Conservation (phyloP, 352 stramenopile genomes). For the Globisporangium canariense region DNA sequence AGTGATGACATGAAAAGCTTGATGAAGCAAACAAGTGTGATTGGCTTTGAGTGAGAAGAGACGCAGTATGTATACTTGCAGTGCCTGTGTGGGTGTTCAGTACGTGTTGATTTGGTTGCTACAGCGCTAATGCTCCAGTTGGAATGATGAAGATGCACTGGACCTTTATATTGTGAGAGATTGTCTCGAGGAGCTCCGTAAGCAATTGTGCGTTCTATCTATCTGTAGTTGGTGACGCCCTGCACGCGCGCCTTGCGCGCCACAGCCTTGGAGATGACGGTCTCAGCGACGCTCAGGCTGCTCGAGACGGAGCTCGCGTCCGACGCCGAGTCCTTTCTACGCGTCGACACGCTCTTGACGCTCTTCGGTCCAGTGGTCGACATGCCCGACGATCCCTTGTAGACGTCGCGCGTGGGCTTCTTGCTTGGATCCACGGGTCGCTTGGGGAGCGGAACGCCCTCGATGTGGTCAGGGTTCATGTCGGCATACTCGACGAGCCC, state of each 20-base stretch:
- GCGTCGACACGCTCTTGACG: slow-evolving; percentile 47
- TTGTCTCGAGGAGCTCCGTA: neutral
- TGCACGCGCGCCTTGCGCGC: slow-evolving; percentile 53
- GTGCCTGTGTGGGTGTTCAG: neutral
- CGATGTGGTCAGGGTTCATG: slow-evolving; percentile 58
- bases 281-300: slow-evolving; percentile 59
- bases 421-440: slow-evolving; percentile 50
- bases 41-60: neutral
- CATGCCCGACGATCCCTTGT: slow-evolving; percentile 46
- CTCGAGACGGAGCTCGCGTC: slow-evolving; percentile 65
- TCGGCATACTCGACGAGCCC: slow-evolving; percentile 65
- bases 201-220: slow-evolving; percentile 2
- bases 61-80: neutral
- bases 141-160: neutral
- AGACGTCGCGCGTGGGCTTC: slow-evolving; percentile 51
- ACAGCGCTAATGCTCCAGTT: neutral
- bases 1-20: neutral
- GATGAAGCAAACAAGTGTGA: neutral
- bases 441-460: slow-evolving; percentile 54
- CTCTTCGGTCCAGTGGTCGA: slow-evolving; percentile 39
- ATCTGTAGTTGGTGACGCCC: slow-evolving; percentile 49
- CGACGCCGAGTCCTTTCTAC: slow-evolving; percentile 43
- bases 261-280: slow-evolving; percentile 71
- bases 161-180: neutral
- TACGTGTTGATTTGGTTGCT: neutral